phyloP scores from a whole-genome alignment of 208 protist genomes.

The Herpetomonas tarakana region DNA sequence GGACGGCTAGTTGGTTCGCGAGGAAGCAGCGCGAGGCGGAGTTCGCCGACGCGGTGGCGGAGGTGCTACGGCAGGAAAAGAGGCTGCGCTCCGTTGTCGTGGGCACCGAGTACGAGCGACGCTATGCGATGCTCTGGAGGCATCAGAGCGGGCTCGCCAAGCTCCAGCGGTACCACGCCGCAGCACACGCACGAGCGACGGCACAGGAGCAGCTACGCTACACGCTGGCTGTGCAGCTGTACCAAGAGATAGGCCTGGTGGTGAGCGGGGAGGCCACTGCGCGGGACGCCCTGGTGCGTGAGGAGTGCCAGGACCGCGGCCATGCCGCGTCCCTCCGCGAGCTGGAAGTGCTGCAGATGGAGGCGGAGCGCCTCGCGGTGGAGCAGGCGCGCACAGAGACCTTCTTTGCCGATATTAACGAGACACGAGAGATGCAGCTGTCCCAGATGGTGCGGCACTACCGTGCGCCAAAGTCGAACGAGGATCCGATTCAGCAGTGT shows the following conservation, averaged over 20 bases:
- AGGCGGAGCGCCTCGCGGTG: neutral
- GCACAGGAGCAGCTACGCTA: neutral
- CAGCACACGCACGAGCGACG: neutral
- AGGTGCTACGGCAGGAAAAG: neutral
- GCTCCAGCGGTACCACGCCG: neutral
- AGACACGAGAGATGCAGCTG: neutral
- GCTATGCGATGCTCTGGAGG: neutral
- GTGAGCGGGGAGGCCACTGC: neutral
- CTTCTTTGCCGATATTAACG: neutral
- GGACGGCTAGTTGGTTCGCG: no score
- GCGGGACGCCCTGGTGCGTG: neutral
- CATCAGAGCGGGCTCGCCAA: neutral
- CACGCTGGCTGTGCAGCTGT: neutral
- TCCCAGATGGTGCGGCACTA: neutral
- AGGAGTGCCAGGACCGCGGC: constrained; percentile 10
- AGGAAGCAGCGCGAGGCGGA: no score
- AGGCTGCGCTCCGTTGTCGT: neutral
- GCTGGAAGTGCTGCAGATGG: neutral
- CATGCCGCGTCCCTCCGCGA: constrained; percentile 5
- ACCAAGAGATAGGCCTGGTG: neutral
- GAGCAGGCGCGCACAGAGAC: neutral
- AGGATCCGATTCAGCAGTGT: neutral
- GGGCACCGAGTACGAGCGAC: neutral
- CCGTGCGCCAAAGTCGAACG: neutral
- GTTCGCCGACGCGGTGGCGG: neutral